Percentiles rank a stretch among this genome's conserved stretches.
Evolutionary conservation across 805 yeast species (phyloP).

Genomic region (Pichia nakasei): DNA sequence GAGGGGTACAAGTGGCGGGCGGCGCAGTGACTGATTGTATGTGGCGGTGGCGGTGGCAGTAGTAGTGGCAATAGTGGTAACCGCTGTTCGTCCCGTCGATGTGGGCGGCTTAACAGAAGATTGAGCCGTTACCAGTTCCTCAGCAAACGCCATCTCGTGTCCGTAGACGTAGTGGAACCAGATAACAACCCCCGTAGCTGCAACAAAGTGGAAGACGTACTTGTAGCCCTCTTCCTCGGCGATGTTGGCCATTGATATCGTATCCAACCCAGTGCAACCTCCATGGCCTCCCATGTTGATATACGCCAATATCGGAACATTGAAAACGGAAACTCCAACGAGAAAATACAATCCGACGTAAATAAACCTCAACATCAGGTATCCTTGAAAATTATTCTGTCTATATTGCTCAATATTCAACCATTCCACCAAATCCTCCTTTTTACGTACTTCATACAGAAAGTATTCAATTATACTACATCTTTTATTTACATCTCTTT

Average conservation of each 20-base stretch:
- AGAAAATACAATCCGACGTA: conserved; percentile 43
- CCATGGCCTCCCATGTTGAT: not conserved
- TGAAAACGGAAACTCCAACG: conserved; percentile 40
- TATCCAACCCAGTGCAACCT: conserved; percentile 44
- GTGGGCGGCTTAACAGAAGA: no score
- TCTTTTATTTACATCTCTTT: not conserved
- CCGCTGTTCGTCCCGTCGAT: no score
- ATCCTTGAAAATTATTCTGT: conserved; percentile 17
- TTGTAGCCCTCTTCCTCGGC: conserved; percentile 40
- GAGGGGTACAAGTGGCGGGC: not conserved
- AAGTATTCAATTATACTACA: not conserved
- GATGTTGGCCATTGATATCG: conserved; percentile 62
- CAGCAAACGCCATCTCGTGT: conserved; percentile 46
- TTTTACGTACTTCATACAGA: conserved; percentile 11
- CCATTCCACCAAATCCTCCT: conserved; percentile 1
- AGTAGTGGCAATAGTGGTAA: no score
- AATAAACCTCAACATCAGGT: conserved; percentile 59
- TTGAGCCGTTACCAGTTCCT: no score
- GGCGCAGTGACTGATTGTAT: no score
- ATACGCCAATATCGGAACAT: conserved; percentile 31
- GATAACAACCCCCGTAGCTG: conserved; percentile 45
- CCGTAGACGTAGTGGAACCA: conserved; percentile 49
- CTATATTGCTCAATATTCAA: conserved; percentile 35
- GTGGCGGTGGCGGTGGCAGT: no score
- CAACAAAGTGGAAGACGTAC: conserved; percentile 54